These are phyloP conservation scores for Raffaelea albimanens DNA, from an alignment of 2,329 filamentous ascomycete species.

Conservation along the genomic window DNA sequence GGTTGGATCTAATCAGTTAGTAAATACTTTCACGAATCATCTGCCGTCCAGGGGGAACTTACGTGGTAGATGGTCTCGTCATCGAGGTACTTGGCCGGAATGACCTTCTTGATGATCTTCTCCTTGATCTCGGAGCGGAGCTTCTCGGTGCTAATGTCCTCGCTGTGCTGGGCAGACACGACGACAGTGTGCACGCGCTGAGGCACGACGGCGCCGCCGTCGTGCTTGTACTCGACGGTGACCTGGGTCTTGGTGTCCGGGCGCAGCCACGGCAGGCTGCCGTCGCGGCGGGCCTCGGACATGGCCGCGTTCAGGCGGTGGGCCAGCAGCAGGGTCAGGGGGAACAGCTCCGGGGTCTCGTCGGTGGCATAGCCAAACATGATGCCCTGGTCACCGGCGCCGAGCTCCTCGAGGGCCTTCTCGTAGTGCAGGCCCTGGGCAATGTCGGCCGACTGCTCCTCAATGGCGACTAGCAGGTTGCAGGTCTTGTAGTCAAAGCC, in stretches of 20 bases:
- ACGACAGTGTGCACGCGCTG: conserved; percentile 93
- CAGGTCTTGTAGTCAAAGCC: conserved; percentile 99
- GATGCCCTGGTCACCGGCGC: conserved; percentile 99
- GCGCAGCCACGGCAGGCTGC: conserved; percentile 83
- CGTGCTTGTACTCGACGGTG: conserved; percentile 97
- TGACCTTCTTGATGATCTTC: conserved; percentile 94
- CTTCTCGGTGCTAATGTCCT: conserved; percentile 80
- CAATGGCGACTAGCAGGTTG: conserved; percentile 96
- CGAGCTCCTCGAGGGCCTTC: conserved; percentile 91
- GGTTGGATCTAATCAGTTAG: conserved; percentile 64
- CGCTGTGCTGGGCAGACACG: conserved; percentile 88
- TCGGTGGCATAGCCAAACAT: conserved; percentile 99
- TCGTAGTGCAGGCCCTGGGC: conserved; percentile 99
- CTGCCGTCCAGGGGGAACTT: conserved; percentile 35
- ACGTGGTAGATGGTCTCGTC: conserved; percentile 94
- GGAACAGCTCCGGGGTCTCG: conserved; percentile 95
- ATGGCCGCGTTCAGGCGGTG: conserved; percentile 97
- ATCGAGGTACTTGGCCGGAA: conserved; percentile 84
- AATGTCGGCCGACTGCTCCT: conserved; percentile 98
- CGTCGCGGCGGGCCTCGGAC: conserved; percentile 79
- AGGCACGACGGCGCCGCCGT: conserved; percentile 86
- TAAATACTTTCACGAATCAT: no score
- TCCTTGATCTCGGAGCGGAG: conserved; percentile 91
- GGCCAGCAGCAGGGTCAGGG: conserved; percentile 84
- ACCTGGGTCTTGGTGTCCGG: conserved; percentile 99